Percentiles rank a stretch among this genome's conserved stretches.
Conservation (phyloP, 75 land plant species). For the Cupressus sempervirens region DNA sequence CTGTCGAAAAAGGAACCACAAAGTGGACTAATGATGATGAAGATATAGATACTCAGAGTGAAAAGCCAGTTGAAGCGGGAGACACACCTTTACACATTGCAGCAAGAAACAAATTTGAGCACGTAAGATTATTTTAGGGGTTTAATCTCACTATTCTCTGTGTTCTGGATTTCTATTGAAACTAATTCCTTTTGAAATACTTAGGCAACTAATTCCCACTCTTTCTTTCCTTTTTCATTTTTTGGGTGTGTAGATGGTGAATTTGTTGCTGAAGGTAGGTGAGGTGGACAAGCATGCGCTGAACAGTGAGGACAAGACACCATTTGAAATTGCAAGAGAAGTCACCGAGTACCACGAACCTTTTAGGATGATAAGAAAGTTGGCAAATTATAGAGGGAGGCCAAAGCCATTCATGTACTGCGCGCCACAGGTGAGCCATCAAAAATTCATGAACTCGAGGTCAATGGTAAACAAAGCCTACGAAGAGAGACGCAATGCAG, state of each 20-base stretch:
- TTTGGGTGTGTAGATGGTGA: background rate
- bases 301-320: background rate
- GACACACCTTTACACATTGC: no score
- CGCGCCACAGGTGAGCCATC: background rate
- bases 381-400: background rate
- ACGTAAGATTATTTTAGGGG: background rate
- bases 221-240: background rate
- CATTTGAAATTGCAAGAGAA: no score
- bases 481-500: background rate
- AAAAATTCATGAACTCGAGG: background rate
- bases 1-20: no score
- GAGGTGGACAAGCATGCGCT: background rate
- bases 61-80: background rate
- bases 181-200: background rate
- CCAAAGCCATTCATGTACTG: background rate
- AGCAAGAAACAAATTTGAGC: no score
- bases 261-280: background rate
- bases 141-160: background rate
- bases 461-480: background rate
- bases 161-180: background rate
- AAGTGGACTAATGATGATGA: no score
- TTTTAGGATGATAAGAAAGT: background rate
- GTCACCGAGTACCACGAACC: no score
- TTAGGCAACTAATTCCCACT: background rate
- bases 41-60: no score